Evolutionary conservation across 2,329 filamentous ascomycete species (phyloP), one percentile per base, ranked within the genome.

Genomic region (Cyphellophora europaea): DNA sequence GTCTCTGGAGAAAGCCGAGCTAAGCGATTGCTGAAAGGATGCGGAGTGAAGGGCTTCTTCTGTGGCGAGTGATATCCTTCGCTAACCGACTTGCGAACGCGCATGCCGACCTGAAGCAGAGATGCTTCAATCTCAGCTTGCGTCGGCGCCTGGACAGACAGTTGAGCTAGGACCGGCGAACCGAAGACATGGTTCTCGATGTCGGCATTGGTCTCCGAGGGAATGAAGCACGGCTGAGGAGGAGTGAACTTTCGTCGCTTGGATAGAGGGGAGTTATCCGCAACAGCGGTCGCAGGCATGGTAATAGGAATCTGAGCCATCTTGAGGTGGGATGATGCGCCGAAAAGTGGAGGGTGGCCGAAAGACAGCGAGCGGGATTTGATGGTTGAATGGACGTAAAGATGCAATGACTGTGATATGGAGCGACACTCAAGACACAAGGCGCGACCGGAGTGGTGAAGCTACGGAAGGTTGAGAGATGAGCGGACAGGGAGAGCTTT

Each of bases 101-200:
- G 80, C 87, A 95, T 95, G 51, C 89, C 89, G 45, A 96, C 89
- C 50, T 73, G 84, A 27, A 95, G 69, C n/a, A 96, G 77, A 43
- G 82, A 82, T 21, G 87, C 72, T 59, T 94, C 85, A 75, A 93
- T 46, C 29, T 48, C 44, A 48, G 18, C 60, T 63, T 30, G 54
- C 40, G 17, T 58, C 49, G 30, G 61, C 52, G 47, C 62, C 63
- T 46, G 43, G 47, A 62, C 45, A 32, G 44, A 49, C n/a, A 47
- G 37, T 36, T 61, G 45, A 52, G 55, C 43, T 57, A 54, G 5
- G 57, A 63, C 10, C 53, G 45, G 47, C n/a, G 43, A 44, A 32
- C 42, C 38, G 18, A 47, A 47, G 21, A 41, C 42, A 23, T 47
- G 44, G 17, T 39, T 17, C 31, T 43, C 44, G 27, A 43, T 45